phyloP scores from a whole-genome alignment of 2,329 filamentous ascomycete genomes.

The Fusarium sp. region DNA sequence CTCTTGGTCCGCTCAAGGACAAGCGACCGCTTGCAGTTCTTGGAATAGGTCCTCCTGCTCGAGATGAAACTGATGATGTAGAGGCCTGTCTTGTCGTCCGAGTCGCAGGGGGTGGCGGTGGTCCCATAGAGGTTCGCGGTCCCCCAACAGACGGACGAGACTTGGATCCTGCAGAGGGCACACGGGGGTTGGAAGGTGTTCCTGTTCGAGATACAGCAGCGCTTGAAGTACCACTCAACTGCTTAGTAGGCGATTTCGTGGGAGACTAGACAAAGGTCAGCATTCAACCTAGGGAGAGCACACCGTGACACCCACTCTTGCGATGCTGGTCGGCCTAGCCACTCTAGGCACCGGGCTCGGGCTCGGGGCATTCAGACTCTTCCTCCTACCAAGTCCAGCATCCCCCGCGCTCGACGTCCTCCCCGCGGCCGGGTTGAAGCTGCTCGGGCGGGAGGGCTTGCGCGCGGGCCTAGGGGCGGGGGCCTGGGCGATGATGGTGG shows the following conservation, averaged over 20 bases:
- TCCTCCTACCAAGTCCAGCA: conserved; percentile 64
- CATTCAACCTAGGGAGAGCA: conserved; percentile 8
- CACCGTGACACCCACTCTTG: conserved; percentile 56
- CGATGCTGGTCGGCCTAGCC: conserved; percentile 63
- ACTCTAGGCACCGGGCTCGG: conserved; percentile 71
- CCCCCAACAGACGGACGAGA: conserved; percentile 63
- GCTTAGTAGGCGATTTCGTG: conserved; percentile 81
- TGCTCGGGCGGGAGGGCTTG: conserved; percentile 58
- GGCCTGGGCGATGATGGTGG: conserved; percentile 65
- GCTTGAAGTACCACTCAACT: conserved; percentile 65
- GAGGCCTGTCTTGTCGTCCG: conserved; percentile 56
- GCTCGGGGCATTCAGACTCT: conserved; percentile 75
- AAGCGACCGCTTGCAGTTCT: conserved; percentile 54
- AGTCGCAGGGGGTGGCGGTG: conserved; percentile 61
- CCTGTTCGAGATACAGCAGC: conserved; percentile 67
- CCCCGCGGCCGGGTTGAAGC: conserved; percentile 53
- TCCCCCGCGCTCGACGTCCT: conserved; percentile 58
- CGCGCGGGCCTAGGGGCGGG: conserved; percentile 50
- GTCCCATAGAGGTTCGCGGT: conserved; percentile 71
- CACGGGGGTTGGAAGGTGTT: conserved; percentile 66
- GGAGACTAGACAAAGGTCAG: conserved; percentile 65
- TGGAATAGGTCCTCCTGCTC: conserved; percentile 45
- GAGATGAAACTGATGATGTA: conserved; percentile 51
- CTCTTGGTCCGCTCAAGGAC: conserved; percentile 50
- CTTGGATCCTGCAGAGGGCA: conserved; percentile 56